A percentile compares a stretch with the other conserved stretches of the same genome.
Conservation (phyloP, 176 grass and related monocot species). For the Oryza meyeriana region DNA sequence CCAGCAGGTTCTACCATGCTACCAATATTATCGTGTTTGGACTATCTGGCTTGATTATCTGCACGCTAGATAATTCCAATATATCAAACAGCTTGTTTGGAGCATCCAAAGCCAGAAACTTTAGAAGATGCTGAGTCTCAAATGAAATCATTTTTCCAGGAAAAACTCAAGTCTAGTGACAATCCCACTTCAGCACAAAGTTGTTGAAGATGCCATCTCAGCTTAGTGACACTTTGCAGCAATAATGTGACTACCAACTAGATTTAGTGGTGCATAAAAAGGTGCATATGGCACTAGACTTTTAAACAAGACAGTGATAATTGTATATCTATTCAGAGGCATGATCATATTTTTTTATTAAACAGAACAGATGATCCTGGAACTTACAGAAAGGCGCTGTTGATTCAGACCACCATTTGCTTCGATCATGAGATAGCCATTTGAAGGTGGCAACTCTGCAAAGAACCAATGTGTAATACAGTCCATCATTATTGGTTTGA, state of each 20-base stretch:
- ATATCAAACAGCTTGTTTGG: neutral
- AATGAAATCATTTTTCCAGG: neutral
- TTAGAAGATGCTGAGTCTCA: neutral
- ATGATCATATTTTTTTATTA: neutral
- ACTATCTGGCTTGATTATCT: no score
- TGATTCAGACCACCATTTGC: constrained; percentile 99
- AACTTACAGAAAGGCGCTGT: constrained; percentile 92
- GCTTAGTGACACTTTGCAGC: neutral
- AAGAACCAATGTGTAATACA: neutral
- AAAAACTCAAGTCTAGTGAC: neutral
- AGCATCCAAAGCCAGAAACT: neutral
- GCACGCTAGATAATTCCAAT: no score
- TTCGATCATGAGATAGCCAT: constrained; percentile 96
- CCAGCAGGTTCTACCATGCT: no score
- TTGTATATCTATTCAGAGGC: neutral
- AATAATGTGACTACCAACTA: neutral
- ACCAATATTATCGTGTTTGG: no score
- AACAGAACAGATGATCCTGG: neutral
- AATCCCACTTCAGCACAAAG: constrained; percentile 1
- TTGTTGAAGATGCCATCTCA: neutral
- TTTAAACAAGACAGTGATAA: neutral
- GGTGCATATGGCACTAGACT: constrained; percentile 16
- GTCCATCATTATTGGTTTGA: neutral
- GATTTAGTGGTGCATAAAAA: neutral
- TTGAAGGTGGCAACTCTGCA: constrained; percentile 73